Conservation (phyloP, 176 grass and related monocot genomes). For the Avena eriantha region DNA sequence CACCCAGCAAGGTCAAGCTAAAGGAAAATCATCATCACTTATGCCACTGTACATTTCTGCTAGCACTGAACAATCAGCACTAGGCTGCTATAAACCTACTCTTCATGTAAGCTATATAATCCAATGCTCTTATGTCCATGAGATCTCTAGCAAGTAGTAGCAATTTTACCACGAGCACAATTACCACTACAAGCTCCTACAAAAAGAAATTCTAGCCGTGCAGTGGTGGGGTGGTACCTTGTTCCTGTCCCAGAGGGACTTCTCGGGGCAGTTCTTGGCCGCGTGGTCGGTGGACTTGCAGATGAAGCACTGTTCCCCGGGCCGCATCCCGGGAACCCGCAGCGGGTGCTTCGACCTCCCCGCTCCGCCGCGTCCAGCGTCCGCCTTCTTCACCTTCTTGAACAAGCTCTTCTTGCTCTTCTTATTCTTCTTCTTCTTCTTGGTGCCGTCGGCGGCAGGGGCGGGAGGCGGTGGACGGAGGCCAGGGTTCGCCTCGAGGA, state of each 20-base stretch:
- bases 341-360: conserved; percentile 74
- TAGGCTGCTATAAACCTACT: not conserved
- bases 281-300: conserved; percentile 87
- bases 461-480: conserved; percentile 52
- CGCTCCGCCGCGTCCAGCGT: conserved; percentile 14
- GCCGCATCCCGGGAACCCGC: conserved; percentile 86
- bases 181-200: not conserved
- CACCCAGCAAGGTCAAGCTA: not conserved
- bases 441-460: conserved; percentile 33
- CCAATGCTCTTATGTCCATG: not conserved
- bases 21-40: not conserved
- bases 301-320: conserved; percentile 97
- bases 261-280: conserved; percentile 89
- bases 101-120: not conserved
- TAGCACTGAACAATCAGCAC: not conserved
- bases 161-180: not conserved
- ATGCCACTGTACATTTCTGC: not conserved
- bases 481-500: conserved; percentile 67
- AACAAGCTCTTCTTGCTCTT: conserved; percentile 54
- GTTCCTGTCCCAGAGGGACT: conserved; percentile 88
- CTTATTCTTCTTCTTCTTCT: conserved; percentile 65
- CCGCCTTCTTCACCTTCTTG: conserved; percentile 52
- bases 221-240: conserved; percentile 57
- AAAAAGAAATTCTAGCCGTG: not conserved
- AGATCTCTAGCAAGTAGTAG: conserved; percentile 1